These are phyloP conservation scores for Boletus huronensis DNA, from an alignment of 768 basidiomycete genomes.

Conservation along the genomic window DNA sequence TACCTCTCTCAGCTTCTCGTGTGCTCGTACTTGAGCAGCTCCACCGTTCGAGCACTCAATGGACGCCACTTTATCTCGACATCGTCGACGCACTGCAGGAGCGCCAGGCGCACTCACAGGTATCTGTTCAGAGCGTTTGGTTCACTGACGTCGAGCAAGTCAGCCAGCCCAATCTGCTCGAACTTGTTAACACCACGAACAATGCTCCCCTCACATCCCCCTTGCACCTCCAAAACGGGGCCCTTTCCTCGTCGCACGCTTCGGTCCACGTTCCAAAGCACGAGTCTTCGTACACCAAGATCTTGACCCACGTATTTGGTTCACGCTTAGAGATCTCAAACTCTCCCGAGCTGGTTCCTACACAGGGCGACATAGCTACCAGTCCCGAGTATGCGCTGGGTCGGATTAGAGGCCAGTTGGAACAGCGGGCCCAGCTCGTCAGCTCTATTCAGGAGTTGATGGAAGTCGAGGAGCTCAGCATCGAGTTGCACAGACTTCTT, in stretches of 20 bases:
- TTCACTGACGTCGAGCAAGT: slow-evolving; percentile 49
- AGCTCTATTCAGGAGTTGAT: slow-evolving; percentile 63
- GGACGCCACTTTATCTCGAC: slow-evolving; percentile 86
- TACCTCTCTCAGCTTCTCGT: slow-evolving; percentile 60
- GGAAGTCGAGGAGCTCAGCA: slow-evolving; percentile 43
- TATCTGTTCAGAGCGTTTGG: slow-evolving; percentile 58
- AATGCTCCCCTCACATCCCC: slow-evolving; percentile 38
- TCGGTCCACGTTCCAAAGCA: slow-evolving; percentile 74
- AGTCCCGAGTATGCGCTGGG: slow-evolving; percentile 95
- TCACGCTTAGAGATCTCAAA: slow-evolving; percentile 83
- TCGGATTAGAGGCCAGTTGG: slow-evolving; percentile 78
- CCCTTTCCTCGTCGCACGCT: slow-evolving; percentile 23
- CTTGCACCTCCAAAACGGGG: slow-evolving; percentile 46
- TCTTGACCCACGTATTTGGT: slow-evolving; percentile 76
- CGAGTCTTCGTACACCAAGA: slow-evolving; percentile 88
- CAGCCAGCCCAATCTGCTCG: slow-evolving; percentile 43
- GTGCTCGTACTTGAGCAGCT: slow-evolving; percentile 84
- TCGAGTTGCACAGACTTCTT: slow-evolving; percentile 66
- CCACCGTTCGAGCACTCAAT: slow-evolving; percentile 72
- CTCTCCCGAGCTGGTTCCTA: slow-evolving; percentile 65
- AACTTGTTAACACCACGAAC: slow-evolving; percentile 46
- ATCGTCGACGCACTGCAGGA: slow-evolving; percentile 70
- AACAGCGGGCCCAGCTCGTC: slow-evolving; percentile 68
- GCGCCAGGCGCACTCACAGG: slow-evolving; percentile 43
- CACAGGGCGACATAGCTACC: slow-evolving; percentile 74